Base-by-base conservation (phyloP, 2,329 filamentous ascomycete species). In the Ilyonectria sp. region DNA sequence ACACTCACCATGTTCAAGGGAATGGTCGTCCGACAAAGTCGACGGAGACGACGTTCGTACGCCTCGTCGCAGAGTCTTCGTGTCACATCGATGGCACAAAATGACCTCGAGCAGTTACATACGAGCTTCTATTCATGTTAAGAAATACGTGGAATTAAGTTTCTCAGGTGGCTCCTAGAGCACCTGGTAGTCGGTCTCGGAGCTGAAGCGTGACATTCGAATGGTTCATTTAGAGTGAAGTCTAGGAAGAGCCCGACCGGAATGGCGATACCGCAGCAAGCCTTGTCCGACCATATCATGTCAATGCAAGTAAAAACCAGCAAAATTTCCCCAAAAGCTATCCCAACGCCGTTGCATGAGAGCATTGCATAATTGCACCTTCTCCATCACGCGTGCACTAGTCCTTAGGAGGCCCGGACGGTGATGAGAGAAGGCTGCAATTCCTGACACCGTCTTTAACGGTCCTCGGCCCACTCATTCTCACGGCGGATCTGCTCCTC, bases 401-500 rank as follows among this genome's bases (percentile, higher is more conserved):
- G 43, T 17, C 40, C 31, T 19, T 8, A 9, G 21, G 17, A 31
- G 26, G 40, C 26, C 15, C 13, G 13, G 46, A 17, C 53, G 35
- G 49, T 55, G 59, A 47, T 33, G 44, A 50, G 46, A 23, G 53
- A 15, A 43, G 1, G 44, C 17, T 31, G 54, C 33, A 54, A 60
- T 47, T 60, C 44, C 13, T 50, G 23, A 40, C 8, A 23, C 49
- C 8, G 31, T 53, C 31, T 59, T 86, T 87, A 93, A 75, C 91
- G 90, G 75, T 96, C 93, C 86, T 96, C 93, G 52, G 93, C 93
- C 93, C 93, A 96, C 83, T 96, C 93, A 80, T 96, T 96, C 86
- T 96, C 93, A 4, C 93, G 90, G 64, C 93, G 92, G 71, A 96
- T 99, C 88, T 99, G 96, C 80, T 99, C 96, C 83, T 99, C 96